A percentile compares a stretch with the other conserved stretches of the same genome.
These are phyloP conservation scores for Byssothecium circinans DNA, from an alignment of 2,329 filamentous ascomycete genomes.

Conservation along the genomic window DNA sequence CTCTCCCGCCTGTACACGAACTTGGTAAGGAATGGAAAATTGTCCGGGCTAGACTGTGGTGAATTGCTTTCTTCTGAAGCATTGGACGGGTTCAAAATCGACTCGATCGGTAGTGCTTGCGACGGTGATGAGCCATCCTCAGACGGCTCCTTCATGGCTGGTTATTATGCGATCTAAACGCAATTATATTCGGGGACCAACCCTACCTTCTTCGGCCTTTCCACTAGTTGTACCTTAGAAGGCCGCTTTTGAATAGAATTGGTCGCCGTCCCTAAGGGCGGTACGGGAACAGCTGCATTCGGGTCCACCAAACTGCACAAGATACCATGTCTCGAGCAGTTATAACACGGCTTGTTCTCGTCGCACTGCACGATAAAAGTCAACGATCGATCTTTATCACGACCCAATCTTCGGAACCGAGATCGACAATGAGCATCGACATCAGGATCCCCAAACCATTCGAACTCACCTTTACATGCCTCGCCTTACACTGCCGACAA, in stretches of 20 bases:
- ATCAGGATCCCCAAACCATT: not conserved
- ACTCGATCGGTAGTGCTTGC: constrained; percentile 24
- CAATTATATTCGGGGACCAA: constrained; percentile 1
- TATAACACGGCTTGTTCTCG: constrained; percentile 42
- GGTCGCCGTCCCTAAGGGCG: constrained; percentile 12
- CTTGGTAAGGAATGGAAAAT: constrained; percentile 36
- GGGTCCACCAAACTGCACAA: constrained; percentile 38
- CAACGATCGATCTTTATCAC: constrained; percentile 13
- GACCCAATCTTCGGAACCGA: constrained; percentile 5
- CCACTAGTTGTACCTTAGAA: constrained; percentile 12
- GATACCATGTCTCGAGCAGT: constrained; percentile 42
- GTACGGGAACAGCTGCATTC: constrained; percentile 15
- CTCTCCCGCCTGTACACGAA: constrained; percentile 28
- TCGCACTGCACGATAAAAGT: constrained; percentile 35
- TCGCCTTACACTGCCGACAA: constrained; percentile 41
- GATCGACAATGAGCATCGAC: not conserved
- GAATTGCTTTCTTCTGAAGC: constrained; percentile 22
- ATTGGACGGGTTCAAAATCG: constrained; percentile 16
- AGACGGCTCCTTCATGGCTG: constrained; percentile 15
- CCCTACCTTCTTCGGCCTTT: constrained; percentile 21
- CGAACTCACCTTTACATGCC: constrained; percentile 42
- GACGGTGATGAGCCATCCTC: constrained; percentile 9
- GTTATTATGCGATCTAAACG: not conserved
- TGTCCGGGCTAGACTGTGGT: constrained; percentile 30
- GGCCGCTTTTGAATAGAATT: constrained; percentile 14